These are phyloP conservation scores for Cyclaneusma minus DNA, from an alignment of 2,329 filamentous ascomycete species.

Conservation along the genomic window DNA sequence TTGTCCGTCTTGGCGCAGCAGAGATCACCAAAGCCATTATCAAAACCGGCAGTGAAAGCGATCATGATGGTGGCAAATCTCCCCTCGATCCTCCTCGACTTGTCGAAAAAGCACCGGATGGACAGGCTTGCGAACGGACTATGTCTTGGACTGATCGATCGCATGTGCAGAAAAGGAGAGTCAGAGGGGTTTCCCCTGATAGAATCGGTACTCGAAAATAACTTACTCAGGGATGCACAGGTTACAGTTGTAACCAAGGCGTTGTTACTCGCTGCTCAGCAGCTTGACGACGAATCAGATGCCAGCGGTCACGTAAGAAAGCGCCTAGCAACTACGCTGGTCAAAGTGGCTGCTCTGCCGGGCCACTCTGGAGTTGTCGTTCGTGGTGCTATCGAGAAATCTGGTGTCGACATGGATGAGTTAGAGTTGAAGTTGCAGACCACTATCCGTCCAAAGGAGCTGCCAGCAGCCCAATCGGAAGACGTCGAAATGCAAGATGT, in stretches of 20 bases:
- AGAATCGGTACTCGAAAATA: constrained; percentile 42
- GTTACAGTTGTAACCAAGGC: constrained; percentile 49
- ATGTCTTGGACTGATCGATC: constrained; percentile 48
- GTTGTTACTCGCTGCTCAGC: constrained; percentile 43
- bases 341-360: constrained; percentile 44
- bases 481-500: constrained; percentile 34
- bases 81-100: constrained; percentile 39
- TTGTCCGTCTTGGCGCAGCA: constrained; percentile 71
- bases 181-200: constrained; percentile 40
- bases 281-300: constrained; percentile 38
- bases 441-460: constrained; percentile 42
- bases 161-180: constrained; percentile 44
- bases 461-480: constrained; percentile 31
- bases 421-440: constrained; percentile 63
- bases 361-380: constrained; percentile 47
- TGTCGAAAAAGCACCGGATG: constrained; percentile 49
- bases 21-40: constrained; percentile 53
- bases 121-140: constrained; percentile 59
- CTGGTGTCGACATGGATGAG: constrained; percentile 56
- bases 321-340: constrained; percentile 50
- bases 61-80: constrained; percentile 49
- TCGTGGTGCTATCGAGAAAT: constrained; percentile 47
- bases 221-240: constrained; percentile 47
- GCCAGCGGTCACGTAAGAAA: constrained; percentile 40
- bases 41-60: constrained; percentile 52